Percentiles rank a stretch among this genome's conserved stretches.
phyloP scores from a whole-genome alignment of 75 land plant genomes.

The Cunninghamia lanceolata region DNA sequence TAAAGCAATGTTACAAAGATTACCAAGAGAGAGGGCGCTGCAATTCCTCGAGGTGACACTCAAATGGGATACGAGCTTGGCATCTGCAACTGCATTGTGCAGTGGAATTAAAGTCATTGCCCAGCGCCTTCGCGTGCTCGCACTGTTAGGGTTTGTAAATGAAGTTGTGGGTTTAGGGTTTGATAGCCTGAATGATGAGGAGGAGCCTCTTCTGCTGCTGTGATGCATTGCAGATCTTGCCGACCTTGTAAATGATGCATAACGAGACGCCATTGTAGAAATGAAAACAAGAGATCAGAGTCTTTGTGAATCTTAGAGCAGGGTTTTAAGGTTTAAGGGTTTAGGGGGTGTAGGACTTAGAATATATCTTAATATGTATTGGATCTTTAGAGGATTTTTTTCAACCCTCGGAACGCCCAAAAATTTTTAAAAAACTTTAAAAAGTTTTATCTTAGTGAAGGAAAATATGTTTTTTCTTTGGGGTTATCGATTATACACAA shows the following conservation, averaged over 20 bases:
- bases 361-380: too few relatives aligned
- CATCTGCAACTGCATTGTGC: conserved; percentile 2
- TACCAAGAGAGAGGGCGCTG: conserved; percentile 3
- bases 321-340: neutral
- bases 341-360: neutral
- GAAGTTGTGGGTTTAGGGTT: neutral
- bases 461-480: too few relatives aligned
- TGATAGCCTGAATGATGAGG: neutral
- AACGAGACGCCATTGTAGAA: neutral
- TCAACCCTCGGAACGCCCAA: too few relatives aligned
- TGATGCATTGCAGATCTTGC: conserved; percentile 4
- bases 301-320: neutral
- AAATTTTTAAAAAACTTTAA: too few relatives aligned
- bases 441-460: too few relatives aligned
- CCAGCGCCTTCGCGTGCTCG: neutral
- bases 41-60: neutral
- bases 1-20: neutral
- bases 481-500: too few relatives aligned
- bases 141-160: neutral
- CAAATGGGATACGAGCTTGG: conserved; percentile 6
- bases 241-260: neutral
- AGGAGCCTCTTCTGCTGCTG: neutral
- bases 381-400: too few relatives aligned
- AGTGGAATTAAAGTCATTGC: neutral
- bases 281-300: neutral